Evolutionary conservation across 306 rosid species (phyloP).

Genomic region (Casuarina equisetifolia): DNA sequence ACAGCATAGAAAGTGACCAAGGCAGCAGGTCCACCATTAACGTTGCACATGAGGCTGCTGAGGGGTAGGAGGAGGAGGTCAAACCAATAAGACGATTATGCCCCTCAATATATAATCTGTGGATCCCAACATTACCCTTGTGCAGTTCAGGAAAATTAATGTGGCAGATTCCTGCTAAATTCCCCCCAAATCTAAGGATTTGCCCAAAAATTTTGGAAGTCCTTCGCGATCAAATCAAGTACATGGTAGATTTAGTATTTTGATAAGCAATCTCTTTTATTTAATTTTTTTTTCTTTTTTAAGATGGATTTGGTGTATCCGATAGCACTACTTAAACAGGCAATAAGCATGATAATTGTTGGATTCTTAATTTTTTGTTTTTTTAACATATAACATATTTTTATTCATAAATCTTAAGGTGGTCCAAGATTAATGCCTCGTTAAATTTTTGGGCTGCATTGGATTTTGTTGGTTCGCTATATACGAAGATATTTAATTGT

Average conservation of each 20-base stretch:
- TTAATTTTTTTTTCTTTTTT: no score
- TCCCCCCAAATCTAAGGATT: not conserved
- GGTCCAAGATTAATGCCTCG: slow-evolving; percentile 21
- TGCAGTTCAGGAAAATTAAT: not conserved
- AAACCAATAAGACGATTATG: slow-evolving; percentile 17
- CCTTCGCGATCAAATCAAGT: not conserved
- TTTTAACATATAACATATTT: not conserved
- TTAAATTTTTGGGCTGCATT: slow-evolving; percentile 34
- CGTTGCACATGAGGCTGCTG: slow-evolving; percentile 62
- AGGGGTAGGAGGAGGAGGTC: slow-evolving; percentile 16
- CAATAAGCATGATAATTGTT: no score
- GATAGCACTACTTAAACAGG: no score
- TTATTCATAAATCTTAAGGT: not conserved
- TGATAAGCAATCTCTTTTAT: no score
- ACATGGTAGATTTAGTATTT: not conserved
- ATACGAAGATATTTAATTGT: not conserved
- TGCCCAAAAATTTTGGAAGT: no score
- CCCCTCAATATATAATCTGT: slow-evolving; percentile 1
- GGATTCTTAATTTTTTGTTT: no score
- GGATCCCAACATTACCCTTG: slow-evolving; percentile 9
- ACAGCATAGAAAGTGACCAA: slow-evolving; percentile 45
- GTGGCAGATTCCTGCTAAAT: not conserved
- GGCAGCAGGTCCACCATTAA: slow-evolving; percentile 60
- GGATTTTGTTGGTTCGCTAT: not conserved
- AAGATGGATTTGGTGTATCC: no score